These are phyloP conservation scores for Prunus salicina DNA, from an alignment of 306 rosid genomes.

Conservation along the genomic window DNA sequence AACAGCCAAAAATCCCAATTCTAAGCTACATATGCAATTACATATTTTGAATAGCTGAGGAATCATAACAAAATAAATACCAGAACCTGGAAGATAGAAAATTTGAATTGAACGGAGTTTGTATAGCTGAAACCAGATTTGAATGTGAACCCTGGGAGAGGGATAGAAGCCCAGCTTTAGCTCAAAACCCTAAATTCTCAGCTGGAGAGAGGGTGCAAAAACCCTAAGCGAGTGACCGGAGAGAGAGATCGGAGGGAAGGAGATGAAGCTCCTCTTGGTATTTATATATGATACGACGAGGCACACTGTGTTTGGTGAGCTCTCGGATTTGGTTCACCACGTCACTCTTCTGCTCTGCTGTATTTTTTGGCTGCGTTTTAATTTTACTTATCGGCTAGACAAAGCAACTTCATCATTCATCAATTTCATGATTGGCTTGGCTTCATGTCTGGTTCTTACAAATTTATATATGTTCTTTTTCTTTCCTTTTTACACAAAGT, in stretches of 20 bases:
- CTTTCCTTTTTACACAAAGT: no score
- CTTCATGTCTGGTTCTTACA: no score
- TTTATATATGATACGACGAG: no score
- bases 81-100: conserved; percentile 11
- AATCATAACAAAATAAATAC: neutral
- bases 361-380: no score
- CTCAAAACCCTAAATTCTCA: neutral
- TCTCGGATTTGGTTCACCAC: conserved; percentile 4
- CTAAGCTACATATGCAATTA: neutral
- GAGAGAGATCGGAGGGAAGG: neutral
- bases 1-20: neutral
- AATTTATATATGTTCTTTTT: no score
- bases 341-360: no score
- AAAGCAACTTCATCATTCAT: no score
- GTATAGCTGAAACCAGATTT: neutral
- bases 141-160: neutral
- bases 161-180: neutral
- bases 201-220: neutral
- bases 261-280: neutral
- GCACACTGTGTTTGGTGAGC: neutral
- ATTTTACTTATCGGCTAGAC: no score
- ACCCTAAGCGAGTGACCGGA: neutral
- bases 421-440: no score
- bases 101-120: neutral
- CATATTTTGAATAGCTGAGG: neutral